Conservation (phyloP, 1,284 basidiomycete genomes). For the Stygiomarasmius scandens region DNA sequence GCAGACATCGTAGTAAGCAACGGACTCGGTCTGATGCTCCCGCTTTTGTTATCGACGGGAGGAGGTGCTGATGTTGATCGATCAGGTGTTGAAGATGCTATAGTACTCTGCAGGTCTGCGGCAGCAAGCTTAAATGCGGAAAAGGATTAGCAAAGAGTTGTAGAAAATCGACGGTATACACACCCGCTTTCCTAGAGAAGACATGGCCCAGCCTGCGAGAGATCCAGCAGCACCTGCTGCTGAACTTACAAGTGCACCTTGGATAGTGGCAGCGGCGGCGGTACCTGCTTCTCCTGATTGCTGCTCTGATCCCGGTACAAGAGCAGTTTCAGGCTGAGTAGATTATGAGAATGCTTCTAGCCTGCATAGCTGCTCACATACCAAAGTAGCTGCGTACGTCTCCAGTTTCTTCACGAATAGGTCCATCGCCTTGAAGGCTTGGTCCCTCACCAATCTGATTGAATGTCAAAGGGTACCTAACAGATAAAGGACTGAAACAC, state of each 20-base stretch:
- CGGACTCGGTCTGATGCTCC: slow-evolving; percentile 17
- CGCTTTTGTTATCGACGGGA: slow-evolving; percentile 23
- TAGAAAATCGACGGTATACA: slow-evolving; percentile 2
- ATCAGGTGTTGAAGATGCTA: slow-evolving; percentile 44
- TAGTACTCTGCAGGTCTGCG: slow-evolving; percentile 72
- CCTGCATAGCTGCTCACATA: slow-evolving; percentile 33
- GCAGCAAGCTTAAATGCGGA: slow-evolving; percentile 56
- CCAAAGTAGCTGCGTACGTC: slow-evolving; percentile 78
- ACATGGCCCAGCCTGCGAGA: slow-evolving; percentile 93
- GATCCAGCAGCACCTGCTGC: slow-evolving; percentile 90
- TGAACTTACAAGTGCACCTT: slow-evolving; percentile 73
- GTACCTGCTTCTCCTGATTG: slow-evolving; percentile 19
- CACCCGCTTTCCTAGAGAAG: slow-evolving; percentile 81
- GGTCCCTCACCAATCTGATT: slow-evolving; percentile 83
- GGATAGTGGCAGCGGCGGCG: slow-evolving; percentile 36
- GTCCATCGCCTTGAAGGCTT: slow-evolving; percentile 90
- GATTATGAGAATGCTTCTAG: slow-evolving; percentile 3
- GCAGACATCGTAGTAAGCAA: slow-evolving; percentile 21
- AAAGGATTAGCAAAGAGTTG: not conserved
- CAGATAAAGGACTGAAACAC: slow-evolving; percentile 24
- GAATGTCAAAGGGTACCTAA: not conserved
- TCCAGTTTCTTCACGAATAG: slow-evolving; percentile 87
- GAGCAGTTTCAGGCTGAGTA: slow-evolving; percentile 69
- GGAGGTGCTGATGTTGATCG: slow-evolving; percentile 40
- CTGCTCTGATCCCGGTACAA: slow-evolving; percentile 34